Conservation (phyloP, 2,329 filamentous ascomycete species). For the Phialophora tarda region DNA sequence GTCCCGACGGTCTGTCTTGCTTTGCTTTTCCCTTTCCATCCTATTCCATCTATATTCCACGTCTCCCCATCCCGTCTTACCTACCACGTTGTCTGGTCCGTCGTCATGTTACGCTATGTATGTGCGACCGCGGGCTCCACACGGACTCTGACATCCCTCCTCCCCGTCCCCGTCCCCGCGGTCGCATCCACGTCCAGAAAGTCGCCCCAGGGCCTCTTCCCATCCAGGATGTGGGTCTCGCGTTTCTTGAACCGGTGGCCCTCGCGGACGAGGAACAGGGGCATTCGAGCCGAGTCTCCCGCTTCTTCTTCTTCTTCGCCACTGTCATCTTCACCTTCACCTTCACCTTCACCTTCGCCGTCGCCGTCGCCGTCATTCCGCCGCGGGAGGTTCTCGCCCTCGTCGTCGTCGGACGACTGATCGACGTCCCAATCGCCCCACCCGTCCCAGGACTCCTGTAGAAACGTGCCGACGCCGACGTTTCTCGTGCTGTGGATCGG, state of each 20-base stretch:
- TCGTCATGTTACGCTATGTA: slow-evolving; percentile 3
- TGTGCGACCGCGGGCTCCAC: slow-evolving; percentile 25
- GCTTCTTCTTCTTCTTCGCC: not conserved
- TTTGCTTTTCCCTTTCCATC: no score
- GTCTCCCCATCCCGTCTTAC: no score
- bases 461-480: slow-evolving; percentile 10
- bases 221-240: slow-evolving; percentile 36
- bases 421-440: slow-evolving; percentile 45
- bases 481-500: slow-evolving; percentile 26
- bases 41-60: not conserved
- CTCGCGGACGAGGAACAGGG: slow-evolving; percentile 26
- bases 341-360: no score
- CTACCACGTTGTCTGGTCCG: no score
- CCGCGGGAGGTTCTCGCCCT: slow-evolving; percentile 37
- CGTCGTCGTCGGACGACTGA: slow-evolving; percentile 56
- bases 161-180: slow-evolving; percentile 15
- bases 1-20: no score
- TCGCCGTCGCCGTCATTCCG: not conserved
- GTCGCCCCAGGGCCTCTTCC: slow-evolving; percentile 36
- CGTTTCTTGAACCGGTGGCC: slow-evolving; percentile 36
- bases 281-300: not conserved
- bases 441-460: slow-evolving; percentile 60
- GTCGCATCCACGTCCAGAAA: slow-evolving; percentile 31
- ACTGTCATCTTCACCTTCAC: not conserved
- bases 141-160: slow-evolving; percentile 27